phyloP scores from a whole-genome alignment of 129 eudicot genomes.

The Lactuca saligna region DNA sequence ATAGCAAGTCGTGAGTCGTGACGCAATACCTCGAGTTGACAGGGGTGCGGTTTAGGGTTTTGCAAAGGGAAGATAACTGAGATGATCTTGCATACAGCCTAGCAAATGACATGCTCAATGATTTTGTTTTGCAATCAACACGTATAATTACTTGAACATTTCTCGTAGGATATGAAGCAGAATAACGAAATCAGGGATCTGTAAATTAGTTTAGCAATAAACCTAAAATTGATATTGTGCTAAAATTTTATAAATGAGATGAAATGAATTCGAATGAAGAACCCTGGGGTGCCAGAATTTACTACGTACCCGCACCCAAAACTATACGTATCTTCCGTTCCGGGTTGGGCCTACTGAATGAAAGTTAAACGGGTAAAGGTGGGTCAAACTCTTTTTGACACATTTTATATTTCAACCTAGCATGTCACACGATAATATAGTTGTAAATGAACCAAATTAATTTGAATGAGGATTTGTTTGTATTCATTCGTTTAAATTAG shows the following conservation, averaged over 20 bases:
- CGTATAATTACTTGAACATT: slow-evolving; percentile 1
- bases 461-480: too few species aligned
- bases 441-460: too few species aligned
- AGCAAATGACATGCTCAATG: slow-evolving; percentile 44
- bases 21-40: slow-evolving; percentile 38
- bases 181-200: slow-evolving; percentile 7
- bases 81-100: slow-evolving; percentile 47
- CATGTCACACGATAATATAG: too few species aligned
- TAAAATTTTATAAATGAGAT: background rate
- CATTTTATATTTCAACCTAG: too few species aligned
- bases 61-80: slow-evolving; percentile 32
- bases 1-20: background rate
- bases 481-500: too few species aligned
- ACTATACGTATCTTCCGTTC: slow-evolving; percentile 8
- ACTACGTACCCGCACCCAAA: slow-evolving; percentile 14
- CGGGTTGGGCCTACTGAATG: background rate
- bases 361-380: too few species aligned
- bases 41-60: slow-evolving; percentile 31
- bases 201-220: background rate
- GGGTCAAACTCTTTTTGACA: too few species aligned
- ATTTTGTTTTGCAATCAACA: background rate
- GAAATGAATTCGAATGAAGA: slow-evolving; percentile 7
- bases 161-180: slow-evolving; percentile 1
- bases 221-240: background rate
- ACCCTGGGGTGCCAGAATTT: slow-evolving; percentile 13